Evolutionary conservation across 306 rosid species (phyloP).

Genomic region (Hylodesmum podocarpum): DNA sequence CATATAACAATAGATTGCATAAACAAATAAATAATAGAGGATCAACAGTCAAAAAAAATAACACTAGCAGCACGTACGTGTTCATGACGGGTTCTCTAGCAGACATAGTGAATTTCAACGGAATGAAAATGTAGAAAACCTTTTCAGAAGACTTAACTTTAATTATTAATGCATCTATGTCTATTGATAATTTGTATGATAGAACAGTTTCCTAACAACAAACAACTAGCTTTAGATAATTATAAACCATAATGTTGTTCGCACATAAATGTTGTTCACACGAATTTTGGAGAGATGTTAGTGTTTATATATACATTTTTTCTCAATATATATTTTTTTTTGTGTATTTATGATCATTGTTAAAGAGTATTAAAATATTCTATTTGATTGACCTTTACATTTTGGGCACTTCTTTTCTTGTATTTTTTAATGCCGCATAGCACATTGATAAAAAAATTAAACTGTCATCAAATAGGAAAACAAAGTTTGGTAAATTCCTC

Average conservation of each 20-base stretch:
- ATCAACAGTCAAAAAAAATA: slow-evolving; percentile 22
- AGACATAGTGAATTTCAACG: slow-evolving; percentile 12
- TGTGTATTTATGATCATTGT: neutral
- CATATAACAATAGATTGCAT: too few species aligned
- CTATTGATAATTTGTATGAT: neutral
- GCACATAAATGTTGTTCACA: slow-evolving; percentile 4
- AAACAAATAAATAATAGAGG: neutral
- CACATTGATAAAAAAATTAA: neutral
- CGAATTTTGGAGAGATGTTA: neutral
- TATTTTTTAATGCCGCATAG: neutral
- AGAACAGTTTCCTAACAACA: slow-evolving; percentile 2
- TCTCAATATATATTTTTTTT: neutral
- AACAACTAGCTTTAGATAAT: slow-evolving; percentile 34
- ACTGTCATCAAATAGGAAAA: neutral
- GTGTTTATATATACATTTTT: neutral
- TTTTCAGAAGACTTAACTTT: neutral
- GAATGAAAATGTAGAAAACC: neutral
- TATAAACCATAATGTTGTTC: neutral
- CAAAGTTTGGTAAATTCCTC: neutral
- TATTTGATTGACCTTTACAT: neutral
- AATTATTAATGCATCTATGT: slow-evolving; percentile 11
- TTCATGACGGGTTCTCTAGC: neutral
- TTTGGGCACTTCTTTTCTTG: neutral
- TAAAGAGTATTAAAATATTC: neutral
- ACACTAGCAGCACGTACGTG: slow-evolving; percentile 24